Evolutionary conservation across 352 stramenopile genomes (phyloP), one percentile per base, ranked within the genome.

Genomic region (Phytophthora pini): DNA sequence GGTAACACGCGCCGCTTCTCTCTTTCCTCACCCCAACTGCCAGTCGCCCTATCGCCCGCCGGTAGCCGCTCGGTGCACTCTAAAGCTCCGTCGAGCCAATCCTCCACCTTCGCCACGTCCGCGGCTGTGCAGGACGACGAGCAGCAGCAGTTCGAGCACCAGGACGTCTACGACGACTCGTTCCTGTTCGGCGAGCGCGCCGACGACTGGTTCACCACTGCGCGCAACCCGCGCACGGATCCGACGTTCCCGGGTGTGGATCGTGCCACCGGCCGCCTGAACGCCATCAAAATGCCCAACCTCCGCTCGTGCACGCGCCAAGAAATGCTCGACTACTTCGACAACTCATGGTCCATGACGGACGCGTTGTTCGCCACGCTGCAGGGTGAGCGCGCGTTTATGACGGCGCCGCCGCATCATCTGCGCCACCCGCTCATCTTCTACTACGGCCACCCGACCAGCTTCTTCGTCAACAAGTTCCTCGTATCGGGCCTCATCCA

Each of bases 391-490:
- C 84, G 93, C 58, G 84, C 87, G 20, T 98, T 98, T 65, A 91
- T 93, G 67, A 92, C 91, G 50, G 80, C 95, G 46, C 93, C 95
- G 40, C 87, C 93, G 45, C 94, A 99, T 74, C 86, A 97, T 31
- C 74, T 99, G 32, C 93, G 97, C 32, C 97, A 99, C 74, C 96
- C 97, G 22, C 85, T 99, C 65, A 98, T 99, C 48, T 99, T 99
- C 65, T 99, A 99, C 81, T 99, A 99, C 74, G 97, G 96, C 45
- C 97, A 99, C 60, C 92, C 96, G 4, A 97, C 96, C 4, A 92
- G 87, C 63, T 94, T 99, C 48, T 99, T 97, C 71, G 87, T 98
- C 53, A 99, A 99, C 82, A 99, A 99, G 74, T 87, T 98, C 31
- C 84, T 96, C 43, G 87, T 98, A 8, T 85, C 93, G 24, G 94